Base-by-base conservation (phyloP, 768 basidiomycete genomes). In the Collybiopsis luxurians region DNA sequence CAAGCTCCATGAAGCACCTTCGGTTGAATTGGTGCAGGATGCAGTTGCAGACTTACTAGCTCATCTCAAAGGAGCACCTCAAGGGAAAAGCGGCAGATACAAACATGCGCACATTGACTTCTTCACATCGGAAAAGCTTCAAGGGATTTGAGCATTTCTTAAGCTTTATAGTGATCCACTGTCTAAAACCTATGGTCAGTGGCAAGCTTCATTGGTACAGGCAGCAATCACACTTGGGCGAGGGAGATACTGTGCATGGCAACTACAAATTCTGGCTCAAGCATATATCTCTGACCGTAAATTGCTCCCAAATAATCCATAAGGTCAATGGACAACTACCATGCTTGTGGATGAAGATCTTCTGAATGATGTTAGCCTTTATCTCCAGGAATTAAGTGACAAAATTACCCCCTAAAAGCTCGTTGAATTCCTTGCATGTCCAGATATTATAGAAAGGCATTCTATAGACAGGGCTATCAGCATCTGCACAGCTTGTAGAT, bases 321-420 rank as follows among this genome's bases (percentile, higher is more conserved):
- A 67, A 57, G 67, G 71, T 0, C 45, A 59, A 19, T 73, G 68
- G 68, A 70, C 69, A 31, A 17, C 48, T 11, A 30, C 17, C 2
- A 30, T 50, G 15, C 48, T 50, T 50, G 34, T 13, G 19, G 48
- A 74, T 44, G 70, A 71, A 49, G 71, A 72, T 50, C 40, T 76
- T 1, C 15, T 39, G n/a, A 24, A 58, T 3, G 66, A 71, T 15
- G 59, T 75, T 28, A 61, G 58, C 17, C 36, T 63, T 5, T 63
- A 64, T 52, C 60, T 72, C 0, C 64, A 67, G 56, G 56, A 58
- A 11, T 38, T 69, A 45, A 69, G 68, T 12, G 62, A 65, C 17
- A 56, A 64, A 19, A 65, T 69, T 10, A 38, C 65, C 27, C 58
- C 69, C 52, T n/a, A 61, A 34, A 59, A 70, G 44, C 15, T 70